Evolutionary conservation across 192 early-diverging fungal species (phyloP).

Genomic region (Radiomyces spectabilis): DNA sequence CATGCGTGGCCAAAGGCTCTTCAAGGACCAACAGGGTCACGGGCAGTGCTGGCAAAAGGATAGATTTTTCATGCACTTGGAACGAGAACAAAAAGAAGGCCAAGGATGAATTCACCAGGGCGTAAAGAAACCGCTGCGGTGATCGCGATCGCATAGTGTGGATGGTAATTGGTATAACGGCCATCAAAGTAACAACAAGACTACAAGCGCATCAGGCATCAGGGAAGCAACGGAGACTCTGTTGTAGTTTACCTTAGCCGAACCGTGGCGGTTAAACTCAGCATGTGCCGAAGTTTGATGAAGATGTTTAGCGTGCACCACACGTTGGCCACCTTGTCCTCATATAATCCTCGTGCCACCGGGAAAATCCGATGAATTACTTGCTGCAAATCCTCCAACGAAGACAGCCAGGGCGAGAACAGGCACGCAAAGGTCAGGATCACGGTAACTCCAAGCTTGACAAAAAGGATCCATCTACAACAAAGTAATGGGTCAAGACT

Average conservation of each 20-base stretch:
- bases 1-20: slow-evolving; percentile 50
- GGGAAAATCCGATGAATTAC: slow-evolving; percentile 86
- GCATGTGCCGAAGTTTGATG: slow-evolving; percentile 72
- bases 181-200: slow-evolving; percentile 54
- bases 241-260: slow-evolving; percentile 50
- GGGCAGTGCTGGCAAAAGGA: slow-evolving; percentile 78
- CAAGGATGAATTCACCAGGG: slow-evolving; percentile 67
- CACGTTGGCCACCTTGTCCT: slow-evolving; percentile 97
- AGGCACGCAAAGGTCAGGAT: slow-evolving; percentile 57
- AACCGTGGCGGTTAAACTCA: slow-evolving; percentile 51
- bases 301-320: slow-evolving; percentile 91
- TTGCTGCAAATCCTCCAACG: slow-evolving; percentile 58
- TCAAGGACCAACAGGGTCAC: slow-evolving; percentile 66
- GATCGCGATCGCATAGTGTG: slow-evolving; percentile 56
- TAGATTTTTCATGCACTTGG: slow-evolving; percentile 97
- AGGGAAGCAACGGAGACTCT: neutral
- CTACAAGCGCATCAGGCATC: slow-evolving; percentile 27
- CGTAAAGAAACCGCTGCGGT: slow-evolving; percentile 53
- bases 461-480: slow-evolving; percentile 44
- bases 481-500: neutral
- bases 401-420: slow-evolving; percentile 64
- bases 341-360: slow-evolving; percentile 87
- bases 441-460: slow-evolving; percentile 69
- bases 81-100: slow-evolving; percentile 96
- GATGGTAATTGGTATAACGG: slow-evolving; percentile 65